Base-by-base conservation (phyloP, 495 filamentous ascomycete genomes). In the Lichenothelia convexa region DNA sequence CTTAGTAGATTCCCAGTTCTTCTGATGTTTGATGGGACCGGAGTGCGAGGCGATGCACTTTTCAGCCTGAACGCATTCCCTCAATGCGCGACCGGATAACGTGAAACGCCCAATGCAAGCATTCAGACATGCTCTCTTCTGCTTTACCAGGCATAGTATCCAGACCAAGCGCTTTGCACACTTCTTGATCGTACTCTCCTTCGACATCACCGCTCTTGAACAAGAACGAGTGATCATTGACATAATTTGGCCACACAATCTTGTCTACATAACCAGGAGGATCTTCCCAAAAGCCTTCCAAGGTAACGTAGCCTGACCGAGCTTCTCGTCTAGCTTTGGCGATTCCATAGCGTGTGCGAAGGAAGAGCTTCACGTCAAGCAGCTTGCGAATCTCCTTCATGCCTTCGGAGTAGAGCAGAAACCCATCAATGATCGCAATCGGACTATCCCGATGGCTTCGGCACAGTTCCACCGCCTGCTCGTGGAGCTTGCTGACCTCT, bases 231-330 rank as follows among this genome's bases (percentile, higher is more conserved):
- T 95, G 84, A 51, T 78, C 67, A 45, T 63, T 60, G 16, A 78
- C 80, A 53, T 93, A 95, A 42, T 84, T 80, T 19, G 85, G 86
- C 89, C 89, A 97, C 3, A 97, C 89, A 38, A 97, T 67, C 57
- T 78, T 67, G 46, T 97, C 89, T 31, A 94, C 84, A 56, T 94
- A 97, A 0, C 81, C 85, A 1, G 79, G 80, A 1, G 89, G 89
- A 53, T 97, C 89, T 15, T 70, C 65, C 89, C 87, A 97, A 60
- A 92, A 94, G 12, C 86, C 86, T 53, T 73, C 70, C 7, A 71
- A 54, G 20, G 84, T 94, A 17, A 86, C 82, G 62, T 94, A 97
- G 22, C 81, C 84, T 45, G 61, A 71, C 48, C 89, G 60, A 2
- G 69, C 68, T 49, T 80, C 79, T 22, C 89, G 55, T 6, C 89